These are phyloP conservation scores for Caryopteris hybrid DNA, from an alignment of 305 asterid genomes.

Conservation along the genomic window DNA sequence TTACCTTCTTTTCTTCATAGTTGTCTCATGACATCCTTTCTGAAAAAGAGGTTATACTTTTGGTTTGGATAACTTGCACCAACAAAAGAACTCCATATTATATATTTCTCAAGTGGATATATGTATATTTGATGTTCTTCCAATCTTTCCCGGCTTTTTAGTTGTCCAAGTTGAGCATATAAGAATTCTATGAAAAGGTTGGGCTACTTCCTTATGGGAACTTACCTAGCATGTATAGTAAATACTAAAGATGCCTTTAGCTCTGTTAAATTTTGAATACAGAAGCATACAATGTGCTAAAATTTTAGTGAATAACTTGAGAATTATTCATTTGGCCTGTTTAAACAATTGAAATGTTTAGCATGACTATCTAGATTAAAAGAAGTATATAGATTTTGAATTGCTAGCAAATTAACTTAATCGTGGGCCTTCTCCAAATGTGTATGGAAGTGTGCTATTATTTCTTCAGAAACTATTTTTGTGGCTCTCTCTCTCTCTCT, in stretches of 20 bases:
- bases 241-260: background rate
- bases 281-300: background rate
- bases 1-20: background rate
- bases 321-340: background rate
- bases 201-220: background rate
- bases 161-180: background rate
- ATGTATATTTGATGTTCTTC: background rate
- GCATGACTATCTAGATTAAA: slow-evolving; percentile 5
- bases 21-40: background rate
- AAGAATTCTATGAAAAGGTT: background rate
- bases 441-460: background rate
- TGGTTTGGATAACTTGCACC: background rate
- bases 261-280: background rate
- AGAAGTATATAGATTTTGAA: slow-evolving; percentile 6
- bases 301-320: background rate
- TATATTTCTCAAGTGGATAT: background rate
- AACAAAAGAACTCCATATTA: no score
- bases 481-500: background rate
- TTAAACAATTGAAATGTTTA: slow-evolving; percentile 2
- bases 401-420: slow-evolving; percentile 1
- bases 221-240: background rate
- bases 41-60: background rate
- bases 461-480: background rate
- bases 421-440: background rate
- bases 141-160: background rate